Percentiles rank a stretch among this genome's conserved stretches.
Evolutionary conservation across 1,139 yeast genomes (phyloP).

Genomic region (Pichia sp.): DNA sequence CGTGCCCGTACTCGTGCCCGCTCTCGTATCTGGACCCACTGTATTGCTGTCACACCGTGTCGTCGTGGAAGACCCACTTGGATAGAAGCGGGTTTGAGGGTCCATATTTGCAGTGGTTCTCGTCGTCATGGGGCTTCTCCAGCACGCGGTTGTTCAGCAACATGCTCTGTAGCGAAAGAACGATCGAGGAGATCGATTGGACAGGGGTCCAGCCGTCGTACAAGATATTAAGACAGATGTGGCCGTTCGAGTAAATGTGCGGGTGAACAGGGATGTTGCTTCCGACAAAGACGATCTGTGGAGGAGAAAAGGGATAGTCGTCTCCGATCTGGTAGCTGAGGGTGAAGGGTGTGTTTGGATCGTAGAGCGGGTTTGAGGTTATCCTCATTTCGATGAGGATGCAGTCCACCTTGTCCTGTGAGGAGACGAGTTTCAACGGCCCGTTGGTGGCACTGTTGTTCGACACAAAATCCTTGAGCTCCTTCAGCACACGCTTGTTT

Average conservation of each 20-base stretch:
- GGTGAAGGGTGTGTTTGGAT: not conserved
- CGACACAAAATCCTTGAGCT: constrained; percentile 2
- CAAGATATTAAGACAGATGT: constrained; percentile 59
- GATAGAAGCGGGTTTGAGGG: constrained; percentile 55
- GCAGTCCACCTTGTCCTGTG: constrained; percentile 3
- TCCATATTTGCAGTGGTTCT: constrained; percentile 44
- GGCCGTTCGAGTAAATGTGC: constrained; percentile 70
- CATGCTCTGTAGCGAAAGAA: constrained; percentile 64
- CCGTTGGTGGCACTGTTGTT: not conserved
- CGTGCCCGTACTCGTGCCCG: too few relatives aligned
- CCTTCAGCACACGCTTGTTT: constrained; percentile 10
- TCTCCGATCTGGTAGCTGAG: constrained; percentile 14
- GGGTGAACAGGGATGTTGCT: constrained; percentile 59
- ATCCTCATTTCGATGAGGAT: constrained; percentile 4
- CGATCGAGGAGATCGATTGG: constrained; percentile 50
- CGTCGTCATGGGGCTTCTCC: constrained; percentile 56
- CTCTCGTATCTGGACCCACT: too few relatives aligned
- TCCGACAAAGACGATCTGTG: constrained; percentile 51
- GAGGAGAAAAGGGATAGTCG: constrained; percentile 62
- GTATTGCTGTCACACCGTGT: constrained; percentile 33
- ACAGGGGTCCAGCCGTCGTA: constrained; percentile 76
- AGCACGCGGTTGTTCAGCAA: constrained; percentile 44
- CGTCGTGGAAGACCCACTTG: constrained; percentile 54
- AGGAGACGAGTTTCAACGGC: not conserved
- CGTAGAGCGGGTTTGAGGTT: constrained; percentile 4